Evolutionary conservation across 305 asterid species (phyloP), one percentile per base, ranked within the genome.

Genomic region (Petunia hybrid): DNA sequence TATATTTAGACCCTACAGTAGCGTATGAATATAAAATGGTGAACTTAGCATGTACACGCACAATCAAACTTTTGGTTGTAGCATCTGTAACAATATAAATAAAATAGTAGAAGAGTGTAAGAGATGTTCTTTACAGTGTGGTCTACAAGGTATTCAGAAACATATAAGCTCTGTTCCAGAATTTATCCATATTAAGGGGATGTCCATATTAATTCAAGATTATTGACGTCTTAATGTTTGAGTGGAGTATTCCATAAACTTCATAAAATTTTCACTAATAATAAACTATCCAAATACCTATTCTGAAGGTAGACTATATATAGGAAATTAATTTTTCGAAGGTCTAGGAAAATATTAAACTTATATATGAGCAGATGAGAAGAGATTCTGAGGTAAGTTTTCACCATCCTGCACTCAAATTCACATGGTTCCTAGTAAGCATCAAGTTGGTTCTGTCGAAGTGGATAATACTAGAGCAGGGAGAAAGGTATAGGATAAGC

Each of bases 401-500:
- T 68, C 56, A 16, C 16, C 16, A 5, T 68, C 76, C 57, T 68
- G 76, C 39, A 68, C n/a, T 22, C 31, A 22, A 43, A 68, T 43
- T 68, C 57, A 43, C 76, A 67, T 4, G 39, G 38, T 42, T 42
- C 55, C 38, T 41, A 42, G 75, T 14, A 67, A 42, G 39, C n/a
- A 68, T 68, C 56, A 8, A 43, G n/a, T 68, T 4, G 40, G 57
- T 43, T 43, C 40, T 9, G 42, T 36, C 42, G n/a, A 62, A 62
- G 68, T 35, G 68, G 68, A 62, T 62, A 35, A 62, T 35, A 62
- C 55, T 6, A 73, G 63, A 48, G 63, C 35, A 35, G 38, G 4
- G 60, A 22, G 13, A 73, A 71, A 80, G 74, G 51, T 46, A 60
- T 3, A 35, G 78, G 76, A 51, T 35, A 56, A 82, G 67, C 41